Conservation (phyloP, 1,284 basidiomycete genomes). For the Ganoderma lingzhi region DNA sequence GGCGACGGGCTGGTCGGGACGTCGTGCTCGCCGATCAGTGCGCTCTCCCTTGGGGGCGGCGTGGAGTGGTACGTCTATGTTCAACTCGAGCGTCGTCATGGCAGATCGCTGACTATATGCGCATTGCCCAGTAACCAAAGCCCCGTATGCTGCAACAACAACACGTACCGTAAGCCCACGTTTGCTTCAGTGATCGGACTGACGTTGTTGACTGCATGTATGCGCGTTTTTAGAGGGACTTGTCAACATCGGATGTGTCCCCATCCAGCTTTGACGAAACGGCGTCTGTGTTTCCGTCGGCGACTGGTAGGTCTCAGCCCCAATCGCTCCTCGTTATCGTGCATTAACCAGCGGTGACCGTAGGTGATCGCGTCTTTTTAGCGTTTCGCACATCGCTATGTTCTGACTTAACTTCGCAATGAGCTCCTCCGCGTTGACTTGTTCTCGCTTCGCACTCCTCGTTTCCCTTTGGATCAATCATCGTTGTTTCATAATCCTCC, state of each 20-base stretch:
- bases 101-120: conserved; percentile 19
- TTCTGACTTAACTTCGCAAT: background rate
- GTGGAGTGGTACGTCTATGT: conserved; percentile 25
- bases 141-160: conserved; percentile 32
- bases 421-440: background rate
- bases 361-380: background rate
- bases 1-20: conserved; percentile 20
- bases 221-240: conserved; percentile 25
- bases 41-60: conserved; percentile 24
- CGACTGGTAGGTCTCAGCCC: background rate
- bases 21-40: conserved; percentile 30
- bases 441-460: conserved; percentile 19
- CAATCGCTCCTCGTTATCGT: background rate
- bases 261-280: conserved; percentile 12
- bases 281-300: background rate
- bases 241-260: conserved; percentile 33
- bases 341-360: background rate
- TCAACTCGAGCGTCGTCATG: background rate
- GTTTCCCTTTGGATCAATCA: conserved; percentile 6
- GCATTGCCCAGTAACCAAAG: conserved; percentile 20
- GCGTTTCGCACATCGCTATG: conserved; percentile 19
- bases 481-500: conserved; percentile 9
- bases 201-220: background rate
- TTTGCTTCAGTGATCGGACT: accelerated
- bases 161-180: conserved; percentile 26